A percentile compares a stretch with the other conserved stretches of the same genome.
These are phyloP conservation scores for Aphanomyces stellatus DNA, from an alignment of 352 stramenopile species.

Conservation along the genomic window DNA sequence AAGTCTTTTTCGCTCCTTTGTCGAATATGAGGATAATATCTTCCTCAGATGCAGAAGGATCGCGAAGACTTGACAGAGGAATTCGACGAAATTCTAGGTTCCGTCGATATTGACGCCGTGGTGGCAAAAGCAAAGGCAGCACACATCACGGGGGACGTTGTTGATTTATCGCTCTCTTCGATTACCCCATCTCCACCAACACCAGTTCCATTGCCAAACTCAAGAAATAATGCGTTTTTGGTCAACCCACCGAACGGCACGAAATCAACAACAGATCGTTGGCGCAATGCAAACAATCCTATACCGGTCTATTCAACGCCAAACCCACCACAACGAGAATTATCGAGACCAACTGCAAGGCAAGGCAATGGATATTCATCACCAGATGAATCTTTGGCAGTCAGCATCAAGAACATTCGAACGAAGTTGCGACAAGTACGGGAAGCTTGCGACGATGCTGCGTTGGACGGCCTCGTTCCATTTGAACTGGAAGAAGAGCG, in stretches of 20 bases:
- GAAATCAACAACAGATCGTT: neutral
- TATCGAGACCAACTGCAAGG: constrained; percentile 9
- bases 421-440: constrained; percentile 51
- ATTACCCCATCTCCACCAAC: neutral
- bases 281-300: neutral
- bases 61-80: constrained; percentile 14
- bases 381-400: neutral
- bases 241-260: neutral
- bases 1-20: neutral
- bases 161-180: neutral
- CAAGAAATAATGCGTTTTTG: neutral
- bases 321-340: neutral
- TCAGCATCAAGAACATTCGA: constrained; percentile 49
- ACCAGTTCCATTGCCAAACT: neutral
- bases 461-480: constrained; percentile 64
- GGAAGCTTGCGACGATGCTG: constrained; percentile 78
- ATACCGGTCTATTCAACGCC: neutral
- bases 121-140: constrained; percentile 6
- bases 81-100: constrained; percentile 12
- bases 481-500: constrained; percentile 36
- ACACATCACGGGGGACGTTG: neutral
- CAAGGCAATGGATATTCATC: constrained; percentile 22
- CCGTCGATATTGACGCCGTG: constrained; percentile 18
- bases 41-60: no score
- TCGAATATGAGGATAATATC: neutral